Evolutionary conservation across 768 basidiomycete genomes (phyloP).

Genomic region (Scleroderma citrinum): DNA sequence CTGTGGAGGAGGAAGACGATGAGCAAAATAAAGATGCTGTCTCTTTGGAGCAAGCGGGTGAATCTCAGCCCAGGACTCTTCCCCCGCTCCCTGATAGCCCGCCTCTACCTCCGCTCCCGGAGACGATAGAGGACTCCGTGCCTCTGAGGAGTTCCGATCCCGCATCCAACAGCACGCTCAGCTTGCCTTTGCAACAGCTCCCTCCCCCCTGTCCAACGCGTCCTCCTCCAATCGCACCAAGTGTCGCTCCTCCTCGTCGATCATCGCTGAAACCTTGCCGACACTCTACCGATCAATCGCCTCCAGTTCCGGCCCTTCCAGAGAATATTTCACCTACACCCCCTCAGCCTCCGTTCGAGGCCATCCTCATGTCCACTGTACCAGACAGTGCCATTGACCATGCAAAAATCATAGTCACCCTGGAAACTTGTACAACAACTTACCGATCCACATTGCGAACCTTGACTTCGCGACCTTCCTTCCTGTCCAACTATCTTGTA

Average conservation of each 20-base stretch:
- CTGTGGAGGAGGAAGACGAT: slow-evolving; percentile 10
- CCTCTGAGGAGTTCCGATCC: not conserved
- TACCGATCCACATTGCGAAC: slow-evolving; percentile 64
- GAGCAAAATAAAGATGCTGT: slow-evolving; percentile 4
- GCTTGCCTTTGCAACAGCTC: slow-evolving; percentile 19
- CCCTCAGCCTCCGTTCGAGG: slow-evolving; percentile 52
- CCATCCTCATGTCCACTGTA: slow-evolving; percentile 57
- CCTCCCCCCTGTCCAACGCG: slow-evolving; percentile 32
- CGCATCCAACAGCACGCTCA: slow-evolving; percentile 18
- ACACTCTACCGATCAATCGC: slow-evolving; percentile 30
- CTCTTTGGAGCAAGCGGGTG: slow-evolving; percentile 9
- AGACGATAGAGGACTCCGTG: slow-evolving; percentile 2
- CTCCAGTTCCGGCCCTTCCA: slow-evolving; percentile 47
- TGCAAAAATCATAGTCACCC: slow-evolving; percentile 56
- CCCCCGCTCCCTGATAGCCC: slow-evolving; percentile 35
- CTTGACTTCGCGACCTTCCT: slow-evolving; percentile 61
- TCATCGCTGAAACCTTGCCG: slow-evolving; percentile 32
- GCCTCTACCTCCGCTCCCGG: slow-evolving; percentile 51
- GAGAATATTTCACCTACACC: slow-evolving; percentile 39
- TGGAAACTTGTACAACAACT: slow-evolving; percentile 68
- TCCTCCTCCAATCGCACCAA: slow-evolving; percentile 21
- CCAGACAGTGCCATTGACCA: slow-evolving; percentile 47
- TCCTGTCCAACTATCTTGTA: slow-evolving; percentile 53
- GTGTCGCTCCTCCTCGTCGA: slow-evolving; percentile 25
- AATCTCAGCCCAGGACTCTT: slow-evolving; percentile 14